Evolutionary conservation across 371 early-diverging fungal species (phyloP), one percentile per base, ranked within the genome.

Genomic region (Smittium culicis): DNA sequence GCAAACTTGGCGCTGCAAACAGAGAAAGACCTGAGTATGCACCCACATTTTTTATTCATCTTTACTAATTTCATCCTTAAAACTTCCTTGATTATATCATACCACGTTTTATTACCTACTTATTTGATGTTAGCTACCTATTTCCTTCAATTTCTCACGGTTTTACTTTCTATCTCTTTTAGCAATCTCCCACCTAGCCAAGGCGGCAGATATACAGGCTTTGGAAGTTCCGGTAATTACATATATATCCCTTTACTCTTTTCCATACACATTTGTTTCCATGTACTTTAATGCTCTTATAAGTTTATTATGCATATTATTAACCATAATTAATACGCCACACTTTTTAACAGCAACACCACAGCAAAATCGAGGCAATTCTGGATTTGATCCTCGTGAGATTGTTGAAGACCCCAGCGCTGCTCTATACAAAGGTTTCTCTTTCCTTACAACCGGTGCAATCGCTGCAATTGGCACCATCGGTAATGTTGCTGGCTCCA

Each of bases 131-230:
- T 11, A 11, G 11, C 45, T 20, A 45, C 20, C 20, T 45, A 11
- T 5, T 5, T 45, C 5, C 5, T 45, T 45, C 20, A 45, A 45
- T 20, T 11, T 45, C 20, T 20, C 5, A 45, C 20, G 5, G 20
- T 45, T 45, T 5, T 11, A 45, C 5, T 20, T 11, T 45, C 20
- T 20, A 45, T 20, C 5, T 20, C 20, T 45, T 29, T 11, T 14
- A 59, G 60, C 16, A 27, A 84, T 70, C 71, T 94, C 61, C 93
- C 93, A 32, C 94, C 96, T 5, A 91, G 82, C 68, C 93, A 93
- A 76, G 94, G 96, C 34, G 96, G 96, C 30, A 87, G 86, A 73
- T 96, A 87, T 74, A 83, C 82, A 33, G 94, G 95, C 0, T 94
- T 93, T 71, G 94, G 95, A 62, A 63, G 33, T 89, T 73, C 61